These are phyloP conservation scores for Melanogaster broomeanus DNA, from an alignment of 768 basidiomycete genomes.

Conservation along the genomic window DNA sequence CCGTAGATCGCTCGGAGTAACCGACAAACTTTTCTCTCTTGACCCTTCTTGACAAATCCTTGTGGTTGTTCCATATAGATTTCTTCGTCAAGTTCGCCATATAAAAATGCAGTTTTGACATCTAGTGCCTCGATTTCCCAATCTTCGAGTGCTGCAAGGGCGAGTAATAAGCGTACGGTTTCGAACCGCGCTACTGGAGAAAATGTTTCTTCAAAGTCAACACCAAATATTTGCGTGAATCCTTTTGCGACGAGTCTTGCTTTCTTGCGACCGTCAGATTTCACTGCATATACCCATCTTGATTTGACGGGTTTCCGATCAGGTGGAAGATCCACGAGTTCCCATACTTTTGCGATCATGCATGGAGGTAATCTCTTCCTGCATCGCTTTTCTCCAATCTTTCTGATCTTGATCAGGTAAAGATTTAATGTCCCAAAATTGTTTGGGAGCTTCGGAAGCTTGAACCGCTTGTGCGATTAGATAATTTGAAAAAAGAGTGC, in stretches of 20 bases:
- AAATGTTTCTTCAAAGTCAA: conserved; percentile 31
- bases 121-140: conserved; percentile 43
- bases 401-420: no score
- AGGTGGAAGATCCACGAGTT: no score
- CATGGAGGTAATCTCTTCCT: no score
- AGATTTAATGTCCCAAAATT: no score
- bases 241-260: conserved; percentile 39
- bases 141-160: conserved; percentile 6
- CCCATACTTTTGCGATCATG: no score
- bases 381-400: no score
- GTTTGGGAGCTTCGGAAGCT: no score
- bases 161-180: neutral
- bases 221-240: conserved; percentile 32
- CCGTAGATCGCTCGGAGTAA: neutral
- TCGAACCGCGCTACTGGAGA: conserved; percentile 9
- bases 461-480: no score
- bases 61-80: conserved; percentile 1
- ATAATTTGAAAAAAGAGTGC: no score
- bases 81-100: conserved; percentile 15
- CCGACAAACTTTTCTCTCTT: neutral
- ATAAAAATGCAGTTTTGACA: conserved; percentile 44
- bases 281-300: no score
- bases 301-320: no score
- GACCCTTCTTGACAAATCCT: neutral
- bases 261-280: no score